A percentile compares a stretch with the other conserved stretches of the same genome.
phyloP scores from a whole-genome alignment of 495 filamentous ascomycete species.

The Choiromyces venosus region DNA sequence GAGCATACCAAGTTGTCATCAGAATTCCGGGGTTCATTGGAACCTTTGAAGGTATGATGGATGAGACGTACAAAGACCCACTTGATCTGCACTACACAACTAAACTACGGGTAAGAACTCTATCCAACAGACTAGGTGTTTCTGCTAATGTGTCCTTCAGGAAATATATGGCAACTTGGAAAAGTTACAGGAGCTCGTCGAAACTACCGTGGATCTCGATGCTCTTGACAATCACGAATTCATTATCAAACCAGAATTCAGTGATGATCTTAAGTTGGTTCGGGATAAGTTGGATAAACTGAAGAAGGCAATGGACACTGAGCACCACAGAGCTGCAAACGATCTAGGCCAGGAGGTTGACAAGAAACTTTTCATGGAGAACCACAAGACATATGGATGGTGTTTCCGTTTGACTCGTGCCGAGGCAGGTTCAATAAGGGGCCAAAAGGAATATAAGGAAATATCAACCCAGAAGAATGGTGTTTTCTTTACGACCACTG shows the following conservation, averaged over 20 bases:
- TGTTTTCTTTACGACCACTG: slow-evolving; percentile 91
- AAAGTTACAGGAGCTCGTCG: slow-evolving; percentile 95
- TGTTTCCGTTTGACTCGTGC: slow-evolving; percentile 90
- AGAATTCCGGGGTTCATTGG: slow-evolving; percentile 83
- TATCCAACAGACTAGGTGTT: background rate
- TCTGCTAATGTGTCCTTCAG: slow-evolving; percentile 33
- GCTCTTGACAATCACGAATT: slow-evolving; percentile 96
- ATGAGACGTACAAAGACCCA: slow-evolving; percentile 84
- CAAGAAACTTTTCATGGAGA: slow-evolving; percentile 98
- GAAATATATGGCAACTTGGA: slow-evolving; percentile 70
- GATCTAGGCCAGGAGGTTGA: slow-evolving; percentile 91
- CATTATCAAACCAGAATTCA: slow-evolving; percentile 97
- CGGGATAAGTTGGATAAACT: slow-evolving; percentile 85
- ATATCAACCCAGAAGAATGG: slow-evolving; percentile 98
- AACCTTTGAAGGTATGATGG: slow-evolving; percentile 88
- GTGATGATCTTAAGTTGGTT: slow-evolving; percentile 80
- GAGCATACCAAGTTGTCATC: slow-evolving; percentile 90
- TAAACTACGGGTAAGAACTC: slow-evolving; percentile 54
- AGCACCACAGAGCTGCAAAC: slow-evolving; percentile 67
- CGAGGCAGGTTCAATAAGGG: slow-evolving; percentile 87
- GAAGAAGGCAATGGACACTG: slow-evolving; percentile 71
- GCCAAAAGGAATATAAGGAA: slow-evolving; percentile 83
- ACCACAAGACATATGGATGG: slow-evolving; percentile 92
- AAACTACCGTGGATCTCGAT: slow-evolving; percentile 94
- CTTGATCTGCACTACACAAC: slow-evolving; percentile 82